A percentile compares a stretch with the other conserved stretches of the same genome.
Evolutionary conservation across 1,139 yeast species (phyloP).

Genomic region (Suhomyces kunorum): DNA sequence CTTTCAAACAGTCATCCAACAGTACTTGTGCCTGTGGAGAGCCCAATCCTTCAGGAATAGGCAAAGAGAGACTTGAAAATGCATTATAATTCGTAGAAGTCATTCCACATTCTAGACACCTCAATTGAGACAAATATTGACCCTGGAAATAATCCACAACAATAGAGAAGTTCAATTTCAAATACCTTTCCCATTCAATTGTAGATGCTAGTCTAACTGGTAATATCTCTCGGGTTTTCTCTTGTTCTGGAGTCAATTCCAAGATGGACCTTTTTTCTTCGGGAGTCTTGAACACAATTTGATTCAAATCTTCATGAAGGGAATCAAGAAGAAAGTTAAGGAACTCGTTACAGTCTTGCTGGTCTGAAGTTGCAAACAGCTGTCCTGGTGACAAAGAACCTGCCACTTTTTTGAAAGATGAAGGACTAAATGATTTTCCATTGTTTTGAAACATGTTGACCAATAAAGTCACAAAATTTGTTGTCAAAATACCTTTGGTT

Average conservation of each 20-base stretch:
- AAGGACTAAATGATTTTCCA: conserved; percentile 54
- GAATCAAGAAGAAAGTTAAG: conserved; percentile 81
- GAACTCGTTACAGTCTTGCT: conserved; percentile 94
- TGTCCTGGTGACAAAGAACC: conserved; percentile 67
- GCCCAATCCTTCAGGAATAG: conserved; percentile 54
- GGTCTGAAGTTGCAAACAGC: conserved; percentile 71
- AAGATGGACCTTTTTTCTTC: conserved; percentile 42
- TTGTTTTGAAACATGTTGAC: conserved; percentile 56
- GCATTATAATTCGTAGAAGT: conserved; percentile 90
- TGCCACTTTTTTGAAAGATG: conserved; percentile 59
- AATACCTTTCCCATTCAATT: conserved; percentile 91
- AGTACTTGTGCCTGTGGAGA: conserved; percentile 28
- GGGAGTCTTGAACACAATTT: conserved; percentile 41
- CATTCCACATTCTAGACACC: conserved; percentile 70
- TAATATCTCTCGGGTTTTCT: conserved; percentile 67
- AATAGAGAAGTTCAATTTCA: conserved; percentile 80
- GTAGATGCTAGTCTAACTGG: conserved; percentile 86
- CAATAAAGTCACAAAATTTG: conserved; percentile 68
- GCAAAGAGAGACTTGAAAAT: conserved; percentile 73
- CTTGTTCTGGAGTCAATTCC: conserved; percentile 72
- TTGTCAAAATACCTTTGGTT: conserved; percentile 78
- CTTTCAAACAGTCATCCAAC: conserved; percentile 66
- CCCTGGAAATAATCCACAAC: conserved; percentile 89
- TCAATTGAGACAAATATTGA: conserved; percentile 78
- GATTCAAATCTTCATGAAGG: conserved; percentile 85